Percentiles rank a stretch among this genome's conserved stretches.
Evolutionary conservation across 2,329 filamentous ascomycete genomes (phyloP).

Genomic region (Mariannaea sp.): DNA sequence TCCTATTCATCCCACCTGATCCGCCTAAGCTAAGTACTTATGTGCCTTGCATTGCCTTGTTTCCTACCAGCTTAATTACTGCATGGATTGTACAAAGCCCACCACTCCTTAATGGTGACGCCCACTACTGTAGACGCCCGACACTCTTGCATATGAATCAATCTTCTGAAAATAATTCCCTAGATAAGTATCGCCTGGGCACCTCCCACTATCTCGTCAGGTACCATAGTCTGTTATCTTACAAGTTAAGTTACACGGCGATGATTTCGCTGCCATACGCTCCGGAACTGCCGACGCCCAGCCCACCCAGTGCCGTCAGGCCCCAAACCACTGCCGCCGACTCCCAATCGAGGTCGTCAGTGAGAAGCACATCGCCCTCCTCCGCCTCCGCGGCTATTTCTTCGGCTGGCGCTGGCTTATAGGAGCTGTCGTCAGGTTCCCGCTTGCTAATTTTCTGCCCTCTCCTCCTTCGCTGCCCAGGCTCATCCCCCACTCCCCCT

Average conservation of each 20-base stretch:
- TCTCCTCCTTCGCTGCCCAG: constrained; percentile 7
- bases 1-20: too few species aligned
- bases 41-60: too few species aligned
- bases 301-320: constrained; percentile 48
- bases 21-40: too few species aligned
- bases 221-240: too few species aligned
- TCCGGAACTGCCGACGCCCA: constrained; percentile 51
- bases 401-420: constrained; percentile 45
- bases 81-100: too few species aligned
- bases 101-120: too few species aligned
- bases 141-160: too few species aligned
- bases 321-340: constrained; percentile 53
- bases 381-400: constrained; percentile 37
- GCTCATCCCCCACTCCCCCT: background rate
- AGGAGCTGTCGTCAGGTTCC: constrained; percentile 41
- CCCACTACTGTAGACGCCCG: too few species aligned
- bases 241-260: constrained; percentile 38
- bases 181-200: too few species aligned
- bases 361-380: constrained; percentile 50
- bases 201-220: too few species aligned
- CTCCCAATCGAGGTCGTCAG: constrained; percentile 46
- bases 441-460: constrained; percentile 22
- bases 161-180: too few species aligned
- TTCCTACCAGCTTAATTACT: too few species aligned
- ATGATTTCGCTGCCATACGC: constrained; percentile 55